Evolutionary conservation across 202 grass and related monocot genomes (phyloP).

Genomic region (Setaria italica): DNA sequence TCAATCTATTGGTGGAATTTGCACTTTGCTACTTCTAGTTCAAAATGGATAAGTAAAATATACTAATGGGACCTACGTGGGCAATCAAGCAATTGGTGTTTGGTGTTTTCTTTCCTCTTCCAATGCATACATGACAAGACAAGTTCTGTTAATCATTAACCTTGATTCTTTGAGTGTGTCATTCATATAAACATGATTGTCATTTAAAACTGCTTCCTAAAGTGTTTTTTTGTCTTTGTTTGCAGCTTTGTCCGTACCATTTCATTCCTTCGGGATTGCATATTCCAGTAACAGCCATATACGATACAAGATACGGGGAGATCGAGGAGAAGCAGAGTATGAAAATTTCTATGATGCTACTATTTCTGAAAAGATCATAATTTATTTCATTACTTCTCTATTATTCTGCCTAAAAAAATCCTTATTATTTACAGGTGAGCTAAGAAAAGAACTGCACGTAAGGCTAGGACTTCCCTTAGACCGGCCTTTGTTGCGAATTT

Average conservation of each 20-base stretch:
- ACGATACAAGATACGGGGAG: conserved; percentile 93
- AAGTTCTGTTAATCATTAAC: conserved; percentile 1
- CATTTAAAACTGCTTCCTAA: conserved; percentile 25
- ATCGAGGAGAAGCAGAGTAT: conserved; percentile 96
- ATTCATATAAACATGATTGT: conserved; percentile 30
- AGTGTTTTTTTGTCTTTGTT: conserved; percentile 16
- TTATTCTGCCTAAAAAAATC: conserved; percentile 13
- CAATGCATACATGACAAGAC: not conserved
- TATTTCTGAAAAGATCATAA: conserved; percentile 16
- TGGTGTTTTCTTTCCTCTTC: not conserved
- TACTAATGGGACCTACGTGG: not conserved
- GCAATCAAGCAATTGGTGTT: not conserved
- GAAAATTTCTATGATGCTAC: not conserved
- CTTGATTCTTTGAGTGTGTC: conserved; percentile 6
- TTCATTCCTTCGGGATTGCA: conserved; percentile 75
- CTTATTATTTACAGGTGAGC: conserved; percentile 59
- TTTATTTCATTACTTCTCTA: conserved; percentile 18
- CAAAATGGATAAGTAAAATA: not conserved
- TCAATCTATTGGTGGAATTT: conserved; percentile 12
- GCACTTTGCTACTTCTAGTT: not conserved
- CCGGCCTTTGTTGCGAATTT: conserved; percentile 76
- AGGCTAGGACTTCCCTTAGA: conserved; percentile 87
- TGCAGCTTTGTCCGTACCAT: conserved; percentile 82
- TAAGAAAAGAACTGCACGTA: conserved; percentile 86
- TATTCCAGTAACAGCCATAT: conserved; percentile 85